These are phyloP conservation scores for Aspergillus calidoustus DNA, from an alignment of 2,329 filamentous ascomycete genomes.

Conservation along the genomic window DNA sequence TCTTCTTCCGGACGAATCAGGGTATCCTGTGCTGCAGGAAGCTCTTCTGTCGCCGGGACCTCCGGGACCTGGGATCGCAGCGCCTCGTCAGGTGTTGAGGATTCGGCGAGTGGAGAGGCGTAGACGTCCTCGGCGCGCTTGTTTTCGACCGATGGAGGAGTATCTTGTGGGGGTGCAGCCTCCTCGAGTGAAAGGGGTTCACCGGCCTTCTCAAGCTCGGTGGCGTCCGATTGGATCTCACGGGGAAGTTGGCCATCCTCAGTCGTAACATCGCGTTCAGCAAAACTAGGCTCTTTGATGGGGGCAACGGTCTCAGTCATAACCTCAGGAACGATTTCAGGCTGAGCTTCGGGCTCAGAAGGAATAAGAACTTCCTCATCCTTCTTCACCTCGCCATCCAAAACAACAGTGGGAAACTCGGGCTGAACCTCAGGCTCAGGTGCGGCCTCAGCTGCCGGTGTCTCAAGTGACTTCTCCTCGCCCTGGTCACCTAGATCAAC, in stretches of 20 bases:
- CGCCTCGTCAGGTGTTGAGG: not conserved
- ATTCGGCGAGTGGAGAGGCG: not conserved
- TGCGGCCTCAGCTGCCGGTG: not conserved
- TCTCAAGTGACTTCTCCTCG: conserved; percentile 7
- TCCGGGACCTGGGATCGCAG: not conserved
- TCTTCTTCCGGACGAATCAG: not conserved
- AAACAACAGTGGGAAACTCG: not conserved
- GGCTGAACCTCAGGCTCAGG: not conserved
- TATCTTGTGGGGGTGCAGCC: not conserved
- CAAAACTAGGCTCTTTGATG: not conserved
- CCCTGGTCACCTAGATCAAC: conserved; percentile 25
- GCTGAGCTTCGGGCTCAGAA: not conserved
- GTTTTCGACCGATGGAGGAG: not conserved
- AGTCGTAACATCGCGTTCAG: not conserved
- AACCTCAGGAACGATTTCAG: not conserved
- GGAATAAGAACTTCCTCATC: not conserved
- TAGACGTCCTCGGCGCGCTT: not conserved
- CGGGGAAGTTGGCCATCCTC: not conserved
- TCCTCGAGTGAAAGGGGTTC: not conserved
- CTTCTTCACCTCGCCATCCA: not conserved
- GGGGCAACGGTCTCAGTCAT: not conserved
- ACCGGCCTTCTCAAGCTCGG: not conserved
- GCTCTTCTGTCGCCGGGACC: not conserved
- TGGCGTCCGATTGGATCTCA: not conserved
- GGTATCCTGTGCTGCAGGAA: not conserved